These are phyloP conservation scores for Tylopilus intermedius DNA, from an alignment of 768 basidiomycete species.

Conservation along the genomic window DNA sequence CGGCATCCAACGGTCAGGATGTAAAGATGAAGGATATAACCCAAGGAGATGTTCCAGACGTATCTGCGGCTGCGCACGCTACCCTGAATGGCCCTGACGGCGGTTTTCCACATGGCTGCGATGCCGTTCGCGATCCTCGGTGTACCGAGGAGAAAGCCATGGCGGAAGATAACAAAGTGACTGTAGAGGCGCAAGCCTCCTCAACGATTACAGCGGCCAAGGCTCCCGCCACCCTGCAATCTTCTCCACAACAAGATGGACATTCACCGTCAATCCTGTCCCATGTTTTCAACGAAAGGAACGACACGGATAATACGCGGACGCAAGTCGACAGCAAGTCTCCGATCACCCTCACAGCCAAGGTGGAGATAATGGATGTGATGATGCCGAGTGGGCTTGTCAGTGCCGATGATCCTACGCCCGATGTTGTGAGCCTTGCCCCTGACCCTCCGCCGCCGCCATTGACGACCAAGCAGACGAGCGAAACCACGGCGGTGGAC, in stretches of 20 bases:
- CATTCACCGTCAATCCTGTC: not conserved
- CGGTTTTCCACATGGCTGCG: not conserved
- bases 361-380: conserved; percentile 25
- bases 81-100: conserved; percentile 2
- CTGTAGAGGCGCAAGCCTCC: not conserved
- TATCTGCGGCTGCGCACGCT: not conserved
- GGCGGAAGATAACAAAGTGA: not conserved
- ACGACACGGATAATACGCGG: conserved; percentile 6
- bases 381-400: conserved; percentile 18
- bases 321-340: conserved; percentile 4
- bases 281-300: conserved; percentile 1
- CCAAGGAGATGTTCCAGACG: not conserved
- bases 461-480: conserved; percentile 23
- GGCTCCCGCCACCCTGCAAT: not conserved
- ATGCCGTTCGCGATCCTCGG: not conserved
- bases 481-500: conserved; percentile 11
- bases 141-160: not conserved
- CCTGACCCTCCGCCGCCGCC: conserved; percentile 31
- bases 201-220: not conserved
- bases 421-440: conserved; percentile 25
- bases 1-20: conserved; percentile 4
- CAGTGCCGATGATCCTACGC: conserved; percentile 14
- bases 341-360: conserved; percentile 16
- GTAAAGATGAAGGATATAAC: conserved; percentile 9
- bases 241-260: not conserved